Evolutionary conservation across 164 flowering plant genomes (phyloP).

Genomic region (Chloranthus sessilifolius): DNA sequence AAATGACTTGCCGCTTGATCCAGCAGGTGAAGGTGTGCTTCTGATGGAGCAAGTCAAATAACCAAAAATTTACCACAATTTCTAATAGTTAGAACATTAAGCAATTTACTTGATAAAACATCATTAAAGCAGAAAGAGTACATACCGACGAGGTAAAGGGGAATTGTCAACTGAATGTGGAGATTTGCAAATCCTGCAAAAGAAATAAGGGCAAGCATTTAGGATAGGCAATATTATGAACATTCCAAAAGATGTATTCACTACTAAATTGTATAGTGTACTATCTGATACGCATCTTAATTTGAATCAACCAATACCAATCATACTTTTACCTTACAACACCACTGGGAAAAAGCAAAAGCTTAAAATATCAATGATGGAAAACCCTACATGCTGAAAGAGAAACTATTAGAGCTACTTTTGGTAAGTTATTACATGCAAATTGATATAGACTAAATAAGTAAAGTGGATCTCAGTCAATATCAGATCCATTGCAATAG

Average conservation of each 20-base stretch:
- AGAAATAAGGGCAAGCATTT: conserved; percentile 8
- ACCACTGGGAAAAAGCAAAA: conserved; percentile 30
- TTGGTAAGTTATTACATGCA: conserved; percentile 6
- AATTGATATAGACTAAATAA: conserved; percentile 10
- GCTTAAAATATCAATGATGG: conserved; percentile 25
- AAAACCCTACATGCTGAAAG: conserved; percentile 28
- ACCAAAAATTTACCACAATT: neutral
- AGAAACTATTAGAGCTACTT: conserved; percentile 18
- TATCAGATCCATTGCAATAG: neutral
- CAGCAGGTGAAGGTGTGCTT: conserved; percentile 21
- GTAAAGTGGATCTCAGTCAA: neutral
- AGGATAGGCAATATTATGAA: no score
- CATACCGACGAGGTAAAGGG: conserved; percentile 38
- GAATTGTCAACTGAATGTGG: conserved; percentile 34
- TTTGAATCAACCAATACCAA: conserved; percentile 10
- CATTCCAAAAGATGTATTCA: neutral
- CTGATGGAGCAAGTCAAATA: conserved; percentile 24
- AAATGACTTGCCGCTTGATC: conserved; percentile 49
- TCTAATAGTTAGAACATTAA: neutral
- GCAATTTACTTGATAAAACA: neutral
- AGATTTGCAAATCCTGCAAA: conserved; percentile 42
- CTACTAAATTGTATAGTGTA: neutral
- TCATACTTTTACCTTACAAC: conserved; percentile 17
- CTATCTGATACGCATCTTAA: conserved; percentile 5
- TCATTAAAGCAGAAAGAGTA: neutral